phyloP scores from a whole-genome alignment of 805 yeast genomes.

The Wickerhamiella allomyrinae region DNA sequence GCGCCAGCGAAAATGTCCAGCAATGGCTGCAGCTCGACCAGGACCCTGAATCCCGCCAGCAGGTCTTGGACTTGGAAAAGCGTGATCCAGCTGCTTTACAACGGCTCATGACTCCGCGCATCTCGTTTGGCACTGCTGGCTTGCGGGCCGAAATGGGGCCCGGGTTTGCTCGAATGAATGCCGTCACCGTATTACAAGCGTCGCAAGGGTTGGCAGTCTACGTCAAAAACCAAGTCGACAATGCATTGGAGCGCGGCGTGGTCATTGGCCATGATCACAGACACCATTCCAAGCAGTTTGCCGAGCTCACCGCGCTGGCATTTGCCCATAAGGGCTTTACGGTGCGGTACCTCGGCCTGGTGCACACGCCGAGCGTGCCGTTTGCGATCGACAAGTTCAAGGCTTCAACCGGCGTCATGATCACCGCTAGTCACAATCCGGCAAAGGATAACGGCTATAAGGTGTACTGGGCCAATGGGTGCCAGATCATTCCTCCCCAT shows the following conservation, averaged over 20 bases:
- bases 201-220: conserved; percentile 34
- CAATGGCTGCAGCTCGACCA: conserved; percentile 11
- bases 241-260: conserved; percentile 29
- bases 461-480: conserved; percentile 86
- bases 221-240: conserved; percentile 19
- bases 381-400: conserved; percentile 51
- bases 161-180: conserved; percentile 81
- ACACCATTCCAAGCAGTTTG: conserved; percentile 63
- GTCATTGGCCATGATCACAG: conserved; percentile 92
- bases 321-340: conserved; percentile 54
- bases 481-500: conserved; percentile 91
- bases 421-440: conserved; percentile 34
- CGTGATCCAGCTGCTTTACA: conserved; percentile 10
- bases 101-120: conserved; percentile 27
- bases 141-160: conserved; percentile 79
- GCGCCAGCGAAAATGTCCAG: too few species aligned
- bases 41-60: conserved; percentile 4
- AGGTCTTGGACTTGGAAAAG: conserved; percentile 2
- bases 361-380: conserved; percentile 91
- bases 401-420: conserved; percentile 80
- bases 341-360: conserved; percentile 36
- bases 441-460: conserved; percentile 76
- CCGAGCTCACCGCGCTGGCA: conserved; percentile 61
- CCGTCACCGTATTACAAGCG: conserved; percentile 77
- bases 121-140: conserved; percentile 89